Evolutionary conservation across 225 moss, liverwort and hornwort genomes (phyloP), one percentile per base, ranked within the genome.

Genomic region (Pleurozium schreberi): DNA sequence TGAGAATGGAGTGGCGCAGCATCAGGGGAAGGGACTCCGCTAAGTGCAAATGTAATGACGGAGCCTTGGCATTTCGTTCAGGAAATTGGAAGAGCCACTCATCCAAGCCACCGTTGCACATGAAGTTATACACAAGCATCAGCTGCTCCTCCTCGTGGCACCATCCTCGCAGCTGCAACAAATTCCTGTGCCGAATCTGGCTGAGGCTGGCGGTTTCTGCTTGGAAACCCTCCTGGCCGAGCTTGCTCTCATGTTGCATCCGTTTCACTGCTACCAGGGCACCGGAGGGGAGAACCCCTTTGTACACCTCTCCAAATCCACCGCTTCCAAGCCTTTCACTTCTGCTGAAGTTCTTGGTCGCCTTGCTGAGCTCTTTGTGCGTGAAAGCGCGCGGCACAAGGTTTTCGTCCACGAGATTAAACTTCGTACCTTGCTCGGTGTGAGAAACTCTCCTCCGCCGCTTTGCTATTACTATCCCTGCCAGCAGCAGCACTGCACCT

Each of bases 21-120:
- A 60, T 45, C 64, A 87, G 68, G 28, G 89, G 59, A 36, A 91
- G 85, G 25, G 67, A 80, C 50, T 85, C 78, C 15, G 45, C n/a
- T 18, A 33, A 42, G 27, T 1, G 59, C 67, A 67, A 19, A 1
- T 33, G 33, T 20, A 8, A 31, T 33, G 20, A 49, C 49, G 0
- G 33, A 33, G 75, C 12, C 75, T 69, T 84, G 4, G 4, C 2
- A 15, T 73, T 23, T 59, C 23, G 71, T 73, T 85, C 20, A 16
- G 38, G 14, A 55, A 53, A 36, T 7, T 42, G 64, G n/a, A 85
- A 89, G 55, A 95, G 91, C 85, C 93, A 90, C 20, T 96, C 88
- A 75, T 96, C 75, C 45, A 95, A 89, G 89, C 93, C 92, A 8
- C 79, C 79, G 8, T 57, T 79, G 57, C n/a, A 57, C 79, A 79